Conservation (phyloP, 331 rosid species). For the Acacia concinna region DNA sequence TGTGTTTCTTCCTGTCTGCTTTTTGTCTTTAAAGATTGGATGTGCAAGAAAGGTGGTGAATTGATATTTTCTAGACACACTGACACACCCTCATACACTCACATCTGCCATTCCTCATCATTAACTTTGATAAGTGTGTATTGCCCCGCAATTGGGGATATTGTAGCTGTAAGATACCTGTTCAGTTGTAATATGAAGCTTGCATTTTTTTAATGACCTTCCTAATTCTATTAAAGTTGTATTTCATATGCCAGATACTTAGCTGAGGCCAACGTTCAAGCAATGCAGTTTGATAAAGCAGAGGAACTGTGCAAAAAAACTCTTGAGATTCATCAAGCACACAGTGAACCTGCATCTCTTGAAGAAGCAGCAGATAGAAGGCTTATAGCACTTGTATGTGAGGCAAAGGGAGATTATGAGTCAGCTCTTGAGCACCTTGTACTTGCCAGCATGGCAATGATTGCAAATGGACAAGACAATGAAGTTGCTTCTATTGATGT, state of each 20-base stretch:
- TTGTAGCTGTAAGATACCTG: neutral
- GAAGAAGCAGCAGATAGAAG: slow-evolving; percentile 98
- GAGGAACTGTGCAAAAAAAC: slow-evolving; percentile 88
- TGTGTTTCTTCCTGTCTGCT: neutral
- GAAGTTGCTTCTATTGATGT: slow-evolving; percentile 97
- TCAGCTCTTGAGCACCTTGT: slow-evolving; percentile 93
- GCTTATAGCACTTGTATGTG: slow-evolving; percentile 86
- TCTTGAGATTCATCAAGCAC: slow-evolving; percentile 85
- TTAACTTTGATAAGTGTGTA: neutral
- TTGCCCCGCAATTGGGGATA: neutral
- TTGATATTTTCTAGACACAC: neutral
- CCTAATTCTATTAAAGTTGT: slow-evolving; percentile 1
- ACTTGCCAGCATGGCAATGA: slow-evolving; percentile 98
- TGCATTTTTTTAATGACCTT: neutral
- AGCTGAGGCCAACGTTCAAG: slow-evolving; percentile 98
- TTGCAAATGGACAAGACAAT: slow-evolving; percentile 86
- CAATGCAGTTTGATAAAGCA: slow-evolving; percentile 97
- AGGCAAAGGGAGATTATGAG: slow-evolving; percentile 90
- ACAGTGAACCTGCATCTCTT: slow-evolving; percentile 98
- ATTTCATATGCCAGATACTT: slow-evolving; percentile 62
- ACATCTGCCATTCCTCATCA: neutral
- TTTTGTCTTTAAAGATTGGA: neutral
- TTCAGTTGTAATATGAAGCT: neutral
- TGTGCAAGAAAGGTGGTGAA: slow-evolving; percentile 6
- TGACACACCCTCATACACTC: neutral